These are phyloP conservation scores for Phaeosphaeria sp. DNA, from an alignment of 2,329 filamentous ascomycete species.

Conservation along the genomic window DNA sequence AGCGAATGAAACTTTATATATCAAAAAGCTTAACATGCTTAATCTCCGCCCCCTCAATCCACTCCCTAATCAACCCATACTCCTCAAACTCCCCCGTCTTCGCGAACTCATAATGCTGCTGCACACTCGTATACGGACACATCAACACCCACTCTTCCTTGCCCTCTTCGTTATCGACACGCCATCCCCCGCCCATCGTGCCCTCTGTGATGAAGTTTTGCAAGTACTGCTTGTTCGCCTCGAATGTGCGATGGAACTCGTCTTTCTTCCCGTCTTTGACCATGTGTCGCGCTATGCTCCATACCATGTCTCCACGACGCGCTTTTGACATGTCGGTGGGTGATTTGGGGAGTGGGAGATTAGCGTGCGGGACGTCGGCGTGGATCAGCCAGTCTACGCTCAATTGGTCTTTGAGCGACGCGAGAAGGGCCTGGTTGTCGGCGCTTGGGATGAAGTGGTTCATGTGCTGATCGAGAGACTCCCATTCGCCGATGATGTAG, in stretches of 20 bases:
- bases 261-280: conserved; percentile 28
- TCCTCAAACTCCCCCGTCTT: conserved; percentile 41
- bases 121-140: conserved; percentile 47
- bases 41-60: conserved; percentile 27
- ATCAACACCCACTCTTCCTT: conserved; percentile 55
- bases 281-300: conserved; percentile 47
- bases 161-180: conserved; percentile 44
- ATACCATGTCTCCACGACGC: conserved; percentile 13
- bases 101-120: conserved; percentile 46
- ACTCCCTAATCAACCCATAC: conserved; percentile 26
- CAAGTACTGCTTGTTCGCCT: conserved; percentile 30
- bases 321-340: conserved; percentile 2
- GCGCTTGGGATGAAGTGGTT: conserved; percentile 52
- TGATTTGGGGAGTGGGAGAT: conserved; percentile 33
- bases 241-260: conserved; percentile 37
- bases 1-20: conserved; percentile 13
- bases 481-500: conserved; percentile 58
- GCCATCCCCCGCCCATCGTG: conserved; percentile 47
- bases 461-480: conserved; percentile 51
- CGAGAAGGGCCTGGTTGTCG: conserved; percentile 51
- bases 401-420: conserved; percentile 45
- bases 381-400: conserved; percentile 55
- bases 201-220: conserved; percentile 36
- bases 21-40: conserved; percentile 32
- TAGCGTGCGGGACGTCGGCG: conserved; percentile 46